phyloP scores from a whole-genome alignment of 2,329 filamentous ascomycete species.

The Septoria linicola region DNA sequence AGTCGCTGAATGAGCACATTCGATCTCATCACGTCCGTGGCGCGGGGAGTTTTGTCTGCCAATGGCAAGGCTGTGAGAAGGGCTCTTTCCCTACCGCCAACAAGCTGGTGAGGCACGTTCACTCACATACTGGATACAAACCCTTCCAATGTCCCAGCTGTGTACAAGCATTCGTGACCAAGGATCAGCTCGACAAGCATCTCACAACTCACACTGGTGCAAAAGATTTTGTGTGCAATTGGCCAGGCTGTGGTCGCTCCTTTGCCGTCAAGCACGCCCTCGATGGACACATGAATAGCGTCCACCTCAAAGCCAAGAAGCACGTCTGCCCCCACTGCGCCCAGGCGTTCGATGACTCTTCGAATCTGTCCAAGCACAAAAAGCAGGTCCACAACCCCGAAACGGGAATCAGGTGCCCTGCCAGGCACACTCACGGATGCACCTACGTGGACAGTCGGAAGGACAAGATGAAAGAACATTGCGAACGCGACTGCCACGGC shows the following conservation, averaged over 20 bases:
- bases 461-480: constrained; percentile 31
- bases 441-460: constrained; percentile 30
- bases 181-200: constrained; percentile 67
- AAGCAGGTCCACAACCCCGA: constrained; percentile 31
- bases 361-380: constrained; percentile 38
- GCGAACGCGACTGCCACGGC: constrained; percentile 28
- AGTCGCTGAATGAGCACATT: constrained; percentile 58
- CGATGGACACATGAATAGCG: constrained; percentile 57
- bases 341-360: constrained; percentile 39
- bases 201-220: constrained; percentile 65
- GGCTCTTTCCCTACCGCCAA: constrained; percentile 39
- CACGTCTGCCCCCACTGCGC: constrained; percentile 37
- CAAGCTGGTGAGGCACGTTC: constrained; percentile 65
- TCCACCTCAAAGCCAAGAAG: constrained; percentile 52
- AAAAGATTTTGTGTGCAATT: constrained; percentile 60
- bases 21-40: constrained; percentile 50
- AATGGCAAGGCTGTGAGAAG: constrained; percentile 56
- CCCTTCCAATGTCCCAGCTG: constrained; percentile 53
- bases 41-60: constrained; percentile 33
- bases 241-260: constrained; percentile 45
- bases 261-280: constrained; percentile 68
- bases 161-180: constrained; percentile 60
- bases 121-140: constrained; percentile 60
- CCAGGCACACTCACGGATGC: constrained; percentile 26
- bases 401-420: constrained; percentile 29